These are phyloP conservation scores for Phytophthora chlamydospora DNA, from an alignment of 352 stramenopile genomes.

Conservation along the genomic window DNA sequence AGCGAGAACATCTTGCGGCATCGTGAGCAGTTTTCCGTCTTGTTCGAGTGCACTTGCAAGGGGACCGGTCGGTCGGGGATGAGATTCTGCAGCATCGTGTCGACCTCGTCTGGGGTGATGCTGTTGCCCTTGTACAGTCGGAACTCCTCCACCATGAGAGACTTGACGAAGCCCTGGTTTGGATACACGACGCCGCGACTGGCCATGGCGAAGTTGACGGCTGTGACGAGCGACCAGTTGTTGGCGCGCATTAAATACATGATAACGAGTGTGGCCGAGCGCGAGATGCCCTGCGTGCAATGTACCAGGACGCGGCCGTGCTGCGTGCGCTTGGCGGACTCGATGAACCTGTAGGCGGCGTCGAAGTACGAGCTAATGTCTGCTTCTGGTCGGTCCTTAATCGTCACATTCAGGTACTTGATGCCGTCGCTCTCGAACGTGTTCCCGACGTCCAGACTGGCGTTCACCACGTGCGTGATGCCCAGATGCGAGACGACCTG, in stretches of 20 bases:
- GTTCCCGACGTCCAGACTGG: conserved; percentile 79
- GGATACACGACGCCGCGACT: conserved; percentile 83
- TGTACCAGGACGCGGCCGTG: conserved; percentile 83
- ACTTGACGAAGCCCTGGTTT: conserved; percentile 81
- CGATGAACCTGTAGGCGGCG: conserved; percentile 73
- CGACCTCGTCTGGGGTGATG: conserved; percentile 67
- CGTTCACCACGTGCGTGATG: conserved; percentile 89
- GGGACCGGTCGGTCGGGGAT: conserved; percentile 80
- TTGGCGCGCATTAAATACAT: conserved; percentile 89
- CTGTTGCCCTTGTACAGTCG: conserved; percentile 83
- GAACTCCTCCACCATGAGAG: conserved; percentile 80
- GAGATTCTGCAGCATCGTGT: conserved; percentile 73
- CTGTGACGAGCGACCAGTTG: conserved; percentile 84
- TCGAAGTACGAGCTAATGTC: conserved; percentile 82
- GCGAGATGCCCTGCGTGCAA: conserved; percentile 87
- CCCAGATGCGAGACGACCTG: conserved; percentile 78
- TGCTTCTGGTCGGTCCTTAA: conserved; percentile 77
- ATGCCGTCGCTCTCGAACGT: conserved; percentile 74
- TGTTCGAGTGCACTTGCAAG: conserved; percentile 62
- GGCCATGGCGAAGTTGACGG: conserved; percentile 79
- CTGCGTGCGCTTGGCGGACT: conserved; percentile 76
- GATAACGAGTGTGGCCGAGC: conserved; percentile 83
- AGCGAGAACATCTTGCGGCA: conserved; percentile 81
- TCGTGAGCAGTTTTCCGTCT: conserved; percentile 71
- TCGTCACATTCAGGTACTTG: conserved; percentile 78